phyloP scores from a whole-genome alignment of 1,284 basidiomycete genomes.

The Apiotrichum mycotoxinovorans region DNA sequence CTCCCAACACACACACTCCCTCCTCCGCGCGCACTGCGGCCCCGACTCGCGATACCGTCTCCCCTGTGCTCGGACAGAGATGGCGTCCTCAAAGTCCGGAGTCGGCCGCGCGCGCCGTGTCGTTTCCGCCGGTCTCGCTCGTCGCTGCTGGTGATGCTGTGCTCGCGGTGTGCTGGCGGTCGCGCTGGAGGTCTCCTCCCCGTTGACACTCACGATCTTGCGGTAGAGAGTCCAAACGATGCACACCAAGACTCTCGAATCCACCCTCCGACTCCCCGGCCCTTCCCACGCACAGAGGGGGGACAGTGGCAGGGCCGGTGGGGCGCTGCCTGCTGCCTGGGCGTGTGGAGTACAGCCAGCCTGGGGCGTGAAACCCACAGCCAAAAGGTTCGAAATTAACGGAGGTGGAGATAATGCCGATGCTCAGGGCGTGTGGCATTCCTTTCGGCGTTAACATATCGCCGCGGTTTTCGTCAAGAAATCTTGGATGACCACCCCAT shows the following conservation, averaged over 20 bases:
- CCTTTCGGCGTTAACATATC: neutral
- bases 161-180: constrained; percentile 1
- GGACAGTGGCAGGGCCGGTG: no score
- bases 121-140: neutral
- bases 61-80: no score
- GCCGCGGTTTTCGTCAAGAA: neutral
- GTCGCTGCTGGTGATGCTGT: neutral
- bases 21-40: no score
- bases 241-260: neutral
- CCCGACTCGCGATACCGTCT: no score
- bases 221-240: constrained; percentile 15
- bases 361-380: no score
- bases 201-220: constrained; percentile 24
- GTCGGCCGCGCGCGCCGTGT: neutral
- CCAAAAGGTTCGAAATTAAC: neutral
- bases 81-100: neutral
- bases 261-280: no score
- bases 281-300: no score
- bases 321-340: no score
- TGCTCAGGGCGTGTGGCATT: neutral
- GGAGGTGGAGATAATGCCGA: neutral
- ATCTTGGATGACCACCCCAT: no score
- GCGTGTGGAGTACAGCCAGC: no score
- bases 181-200: constrained; percentile 5
- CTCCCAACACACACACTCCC: no score